Conservation (phyloP, 2,329 filamentous ascomycete genomes). For the Pseudodiploospora longispora region DNA sequence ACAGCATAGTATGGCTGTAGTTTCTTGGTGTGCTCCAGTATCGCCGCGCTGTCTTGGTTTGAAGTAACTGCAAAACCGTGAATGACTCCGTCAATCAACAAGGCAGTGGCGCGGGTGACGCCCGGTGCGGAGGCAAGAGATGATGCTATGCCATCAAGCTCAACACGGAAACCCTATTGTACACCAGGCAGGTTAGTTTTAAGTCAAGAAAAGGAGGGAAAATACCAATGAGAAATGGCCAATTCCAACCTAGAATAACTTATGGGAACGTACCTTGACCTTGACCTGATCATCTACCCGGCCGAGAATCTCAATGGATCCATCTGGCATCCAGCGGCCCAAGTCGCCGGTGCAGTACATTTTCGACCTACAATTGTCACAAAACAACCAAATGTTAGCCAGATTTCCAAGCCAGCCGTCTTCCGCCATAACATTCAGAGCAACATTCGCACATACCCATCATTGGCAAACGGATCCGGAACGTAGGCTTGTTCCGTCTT, state of each 20-base stretch:
- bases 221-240: background rate
- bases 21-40: slow-evolving; percentile 32
- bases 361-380: slow-evolving; percentile 14
- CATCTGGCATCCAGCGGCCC: slow-evolving; percentile 44
- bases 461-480: slow-evolving; percentile 39
- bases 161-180: slow-evolving; percentile 48
- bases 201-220: background rate
- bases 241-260: background rate
- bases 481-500: slow-evolving; percentile 43
- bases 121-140: slow-evolving; percentile 37
- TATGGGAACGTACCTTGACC: slow-evolving; percentile 36
- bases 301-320: slow-evolving; percentile 46
- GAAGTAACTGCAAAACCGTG: slow-evolving; percentile 41
- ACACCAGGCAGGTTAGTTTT: slow-evolving; percentile 1
- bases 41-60: slow-evolving; percentile 24
- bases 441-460: slow-evolving; percentile 31
- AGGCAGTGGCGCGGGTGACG: slow-evolving; percentile 38
- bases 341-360: slow-evolving; percentile 57
- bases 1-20: slow-evolving; percentile 48
- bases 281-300: slow-evolving; percentile 56
- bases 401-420: slow-evolving; percentile 7
- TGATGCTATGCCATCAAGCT: slow-evolving; percentile 50
- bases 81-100: slow-evolving; percentile 39
- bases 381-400: background rate
- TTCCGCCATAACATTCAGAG: background rate